phyloP scores from a whole-genome alignment of 2,329 filamentous ascomycete species.

The Fusarium domesticum region DNA sequence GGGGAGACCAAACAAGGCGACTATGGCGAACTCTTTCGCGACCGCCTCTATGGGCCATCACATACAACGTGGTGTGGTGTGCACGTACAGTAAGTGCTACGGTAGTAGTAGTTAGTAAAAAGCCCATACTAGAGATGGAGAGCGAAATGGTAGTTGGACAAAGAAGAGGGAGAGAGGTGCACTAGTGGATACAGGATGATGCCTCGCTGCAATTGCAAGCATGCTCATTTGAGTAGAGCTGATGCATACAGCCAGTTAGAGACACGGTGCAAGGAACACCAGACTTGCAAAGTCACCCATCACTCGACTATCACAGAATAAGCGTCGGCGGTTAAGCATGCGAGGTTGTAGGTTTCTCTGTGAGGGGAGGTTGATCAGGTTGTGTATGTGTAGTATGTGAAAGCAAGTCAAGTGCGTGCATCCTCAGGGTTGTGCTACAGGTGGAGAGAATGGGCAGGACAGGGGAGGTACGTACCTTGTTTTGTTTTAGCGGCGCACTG shows the following conservation, averaged over 20 bases:
- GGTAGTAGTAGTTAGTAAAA: constrained; percentile 3
- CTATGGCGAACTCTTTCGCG: constrained; percentile 7
- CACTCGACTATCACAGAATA: constrained; percentile 23
- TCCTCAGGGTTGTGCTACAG: constrained; percentile 4
- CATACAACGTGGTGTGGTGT: too few relatives aligned
- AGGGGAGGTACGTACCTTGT: background rate
- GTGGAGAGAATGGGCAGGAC: background rate
- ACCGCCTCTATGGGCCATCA: constrained; percentile 4
- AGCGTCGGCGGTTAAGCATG: constrained; percentile 27
- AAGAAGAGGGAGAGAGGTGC: background rate
- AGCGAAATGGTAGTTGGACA: background rate
- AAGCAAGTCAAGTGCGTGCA: constrained; percentile 18
- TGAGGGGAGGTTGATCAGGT: constrained; percentile 5
- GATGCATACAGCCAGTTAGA: constrained; percentile 17
- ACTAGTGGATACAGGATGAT: background rate
- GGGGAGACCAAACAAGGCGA: constrained; percentile 20
- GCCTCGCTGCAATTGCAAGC: background rate
- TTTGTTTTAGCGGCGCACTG: background rate
- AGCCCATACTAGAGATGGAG: too few relatives aligned
- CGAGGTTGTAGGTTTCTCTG: too few relatives aligned
- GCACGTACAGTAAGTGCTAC: too few relatives aligned
- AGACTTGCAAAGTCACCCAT: constrained; percentile 19
- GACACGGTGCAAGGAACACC: constrained; percentile 1
- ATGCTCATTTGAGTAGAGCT: constrained; percentile 4
- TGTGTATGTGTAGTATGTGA: too few relatives aligned